phyloP scores from a whole-genome alignment of 768 basidiomycete species.

The Rhodotorula graminis region DNA sequence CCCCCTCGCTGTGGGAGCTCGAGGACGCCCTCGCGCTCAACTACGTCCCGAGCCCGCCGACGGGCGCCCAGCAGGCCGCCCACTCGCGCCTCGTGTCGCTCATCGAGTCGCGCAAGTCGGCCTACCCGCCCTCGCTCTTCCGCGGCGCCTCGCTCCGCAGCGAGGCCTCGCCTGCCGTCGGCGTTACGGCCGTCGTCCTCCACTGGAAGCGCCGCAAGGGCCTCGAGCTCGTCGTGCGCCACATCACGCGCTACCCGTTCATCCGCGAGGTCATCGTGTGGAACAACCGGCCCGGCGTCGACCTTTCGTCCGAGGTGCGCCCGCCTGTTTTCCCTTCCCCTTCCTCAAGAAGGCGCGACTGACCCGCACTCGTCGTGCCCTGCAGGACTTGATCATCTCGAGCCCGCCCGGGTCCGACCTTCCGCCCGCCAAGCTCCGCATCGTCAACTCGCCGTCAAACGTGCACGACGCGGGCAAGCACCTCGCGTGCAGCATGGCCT shows the following conservation, averaged over 20 bases:
- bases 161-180: slow-evolving; percentile 11
- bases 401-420: slow-evolving; percentile 12
- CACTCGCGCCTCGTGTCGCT: neutral
- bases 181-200: slow-evolving; percentile 31
- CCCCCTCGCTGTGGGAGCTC: neutral
- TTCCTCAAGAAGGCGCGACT: too few species aligned
- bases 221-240: slow-evolving; percentile 27
- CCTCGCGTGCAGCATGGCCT: slow-evolving; percentile 33
- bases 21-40: slow-evolving; percentile 7
- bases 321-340: neutral
- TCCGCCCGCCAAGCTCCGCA: slow-evolving; percentile 14
- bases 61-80: neutral
- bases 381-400: slow-evolving; percentile 13
- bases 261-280: slow-evolving; percentile 41
- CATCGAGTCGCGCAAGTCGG: slow-evolving; percentile 10
- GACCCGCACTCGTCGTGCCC: neutral
- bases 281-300: slow-evolving; percentile 34
- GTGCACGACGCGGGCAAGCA: slow-evolving; percentile 29
- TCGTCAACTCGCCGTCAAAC: slow-evolving; percentile 35
- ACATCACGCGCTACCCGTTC: slow-evolving; percentile 34
- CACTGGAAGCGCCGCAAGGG: slow-evolving; percentile 22
- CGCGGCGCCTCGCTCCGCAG: neutral
- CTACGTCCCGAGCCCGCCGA: slow-evolving; percentile 12
- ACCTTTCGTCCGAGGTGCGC: slow-evolving; percentile 5
- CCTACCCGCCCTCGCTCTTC: slow-evolving; percentile 9